These are phyloP conservation scores for Trapa incisa DNA, from an alignment of 345 rosid genomes.

Conservation along the genomic window DNA sequence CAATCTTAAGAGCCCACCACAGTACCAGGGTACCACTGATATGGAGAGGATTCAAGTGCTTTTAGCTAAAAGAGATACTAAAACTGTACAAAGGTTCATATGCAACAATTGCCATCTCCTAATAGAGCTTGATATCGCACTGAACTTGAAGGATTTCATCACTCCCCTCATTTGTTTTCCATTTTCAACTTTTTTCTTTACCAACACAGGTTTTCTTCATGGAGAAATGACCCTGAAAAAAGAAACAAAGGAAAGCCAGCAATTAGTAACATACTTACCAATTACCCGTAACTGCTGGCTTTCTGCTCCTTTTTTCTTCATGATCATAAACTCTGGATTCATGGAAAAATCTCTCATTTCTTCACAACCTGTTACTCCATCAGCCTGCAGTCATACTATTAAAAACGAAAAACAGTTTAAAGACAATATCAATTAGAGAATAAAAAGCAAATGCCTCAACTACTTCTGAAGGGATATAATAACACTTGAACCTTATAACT, in stretches of 20 bases:
- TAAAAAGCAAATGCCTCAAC: not conserved
- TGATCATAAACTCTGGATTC: constrained; percentile 1
- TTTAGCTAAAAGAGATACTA: not conserved
- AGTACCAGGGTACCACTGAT: not conserved
- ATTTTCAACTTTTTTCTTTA: not conserved
- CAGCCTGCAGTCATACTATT: constrained; percentile 22
- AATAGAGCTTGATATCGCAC: not conserved
- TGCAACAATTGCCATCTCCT: not conserved
- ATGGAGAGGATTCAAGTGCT: not conserved
- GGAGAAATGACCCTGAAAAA: constrained; percentile 27
- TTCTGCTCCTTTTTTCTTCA: constrained; percentile 15
- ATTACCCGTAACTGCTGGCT: constrained; percentile 37
- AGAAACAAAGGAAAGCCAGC: constrained; percentile 47
- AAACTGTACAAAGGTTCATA: not conserved
- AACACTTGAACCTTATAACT: constrained; percentile 23
- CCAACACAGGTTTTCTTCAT: not conserved
- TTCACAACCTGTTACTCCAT: constrained; percentile 23
- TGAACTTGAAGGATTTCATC: not conserved
- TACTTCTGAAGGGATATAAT: not conserved
- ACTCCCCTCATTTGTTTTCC: not conserved
- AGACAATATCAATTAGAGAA: constrained; percentile 9
- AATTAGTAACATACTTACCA: constrained; percentile 35
- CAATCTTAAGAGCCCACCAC: not conserved
- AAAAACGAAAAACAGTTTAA: constrained; percentile 17
- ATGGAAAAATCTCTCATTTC: not conserved